Evolutionary conservation across 495 filamentous ascomycete species (phyloP), one percentile per base, ranked within the genome.

Genomic region (Astrothelium macrocarpum): DNA sequence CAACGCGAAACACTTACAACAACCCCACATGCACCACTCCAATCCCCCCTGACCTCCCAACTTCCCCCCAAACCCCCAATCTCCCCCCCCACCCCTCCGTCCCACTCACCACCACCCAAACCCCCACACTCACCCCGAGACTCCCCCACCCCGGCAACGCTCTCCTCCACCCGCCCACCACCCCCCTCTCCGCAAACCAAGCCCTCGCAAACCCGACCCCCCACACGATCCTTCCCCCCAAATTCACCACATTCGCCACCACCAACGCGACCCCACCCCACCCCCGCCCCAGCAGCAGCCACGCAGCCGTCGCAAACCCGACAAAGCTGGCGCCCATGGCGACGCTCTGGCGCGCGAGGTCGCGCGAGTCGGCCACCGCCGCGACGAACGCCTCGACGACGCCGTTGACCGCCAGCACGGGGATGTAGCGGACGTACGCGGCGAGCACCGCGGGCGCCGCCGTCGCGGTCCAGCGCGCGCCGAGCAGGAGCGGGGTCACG

Each of bases 341-440:
- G 2, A 80, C 69, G 2, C 87, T 87, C 74, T 99, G 94, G 2
- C 67, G 72, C 32, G 87, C 82, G 18, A 99, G 80, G 59, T 97
- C 80, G 1, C 74, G 65, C 61, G 86, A 76, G 4, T 79, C 86
- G 0, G 94, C 92, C 25, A 93, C 87, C 26, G 89, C 88, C 7
- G 90, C 85, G 12, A 97, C 90, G 65, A 97, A 97, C 0, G 93
- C 90, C 75, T 99, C 94, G 1, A 86, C 83, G 32, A 97, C 84
- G 45, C 94, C 94, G 70, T 99, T 99, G 65, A 95, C 74, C 1
- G 91, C 95, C 0, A 99, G 78, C 5, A 97, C 82, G 18, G 94
- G 94, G 64, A 99, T 90, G 72, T 96, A 14, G 79, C 77, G 2
- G 77, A 69, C 94, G 94, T 97, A 59, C 80, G 79, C 0, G 77